Evolutionary conservation across 169 alveolate species (phyloP), one percentile per base, ranked within the genome.

Genomic region (Blepharisma undulans): DNA sequence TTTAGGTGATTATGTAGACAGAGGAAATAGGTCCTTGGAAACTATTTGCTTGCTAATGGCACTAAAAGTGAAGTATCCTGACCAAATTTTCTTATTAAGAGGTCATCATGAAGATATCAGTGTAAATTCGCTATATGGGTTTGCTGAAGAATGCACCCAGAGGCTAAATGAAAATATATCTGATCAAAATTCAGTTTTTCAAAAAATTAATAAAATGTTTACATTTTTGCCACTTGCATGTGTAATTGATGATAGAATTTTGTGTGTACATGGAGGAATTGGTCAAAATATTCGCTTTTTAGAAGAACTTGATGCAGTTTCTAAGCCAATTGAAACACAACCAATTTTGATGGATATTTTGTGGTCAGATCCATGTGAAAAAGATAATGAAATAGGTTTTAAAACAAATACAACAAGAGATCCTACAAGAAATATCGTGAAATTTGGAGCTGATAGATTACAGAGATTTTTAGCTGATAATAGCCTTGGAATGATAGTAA

Each of bases 231-330:
- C 99, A 10, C 98, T 99, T 32, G 99, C 99, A 6, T 99, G 99
- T 27, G 93, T 98, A 27, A 98, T 99, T 71, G 99, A 99, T 74
- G 99, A 98, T 82, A 95, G 97, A 91, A 98, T 99, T 78, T 96
- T 99, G 27, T 99, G 99, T 93, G 97, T 99, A 2, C 99, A 99
- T 94, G 99, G 99, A 14, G 99, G 99, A 34, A 98, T 99, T 36
- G 99, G 99, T 12, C 59, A 72, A 6, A 18, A n/a, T 7, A 21
- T 86, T n/a, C 25, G 72, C 30, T 27, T 72, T 30, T 18, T 86
- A 8, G 91, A 60, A 25, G 91, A 86, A 8, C 22, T 86, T 29
- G 91, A 86, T 19, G 84, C 72, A 19, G n/a, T 86, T 71, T n/a
- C 25, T 25, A 86, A 86, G 61, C 91, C 91, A 27, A 86, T 86